A percentile compares a stretch with the other conserved stretches of the same genome.
phyloP scores from a whole-genome alignment of 176 grass and related monocot genomes.

The Tuctoria greenei region DNA sequence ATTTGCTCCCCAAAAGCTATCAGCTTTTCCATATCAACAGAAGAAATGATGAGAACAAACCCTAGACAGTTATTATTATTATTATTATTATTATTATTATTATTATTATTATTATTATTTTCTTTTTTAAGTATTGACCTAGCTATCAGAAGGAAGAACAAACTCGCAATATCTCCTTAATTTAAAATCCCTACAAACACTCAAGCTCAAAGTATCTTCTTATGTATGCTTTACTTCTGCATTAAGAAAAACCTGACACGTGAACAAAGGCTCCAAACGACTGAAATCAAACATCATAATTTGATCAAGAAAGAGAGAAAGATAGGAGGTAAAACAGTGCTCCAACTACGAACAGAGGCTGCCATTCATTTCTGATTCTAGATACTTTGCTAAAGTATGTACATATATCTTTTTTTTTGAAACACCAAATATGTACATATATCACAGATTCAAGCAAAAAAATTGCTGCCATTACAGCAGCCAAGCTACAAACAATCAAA shows the following conservation, averaged over 20 bases:
- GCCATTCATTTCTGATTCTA: slow-evolving; percentile 18
- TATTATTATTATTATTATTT: too few relatives aligned
- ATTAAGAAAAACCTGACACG: slow-evolving; percentile 5
- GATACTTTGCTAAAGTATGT: slow-evolving; percentile 19
- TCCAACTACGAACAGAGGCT: slow-evolving; percentile 7
- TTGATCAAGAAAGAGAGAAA: slow-evolving; percentile 8
- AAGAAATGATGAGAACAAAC: not conserved
- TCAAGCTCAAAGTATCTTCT: not conserved
- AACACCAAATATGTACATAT: too few relatives aligned
- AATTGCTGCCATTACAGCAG: slow-evolving; percentile 12
- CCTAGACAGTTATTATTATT: not conserved
- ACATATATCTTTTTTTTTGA: too few relatives aligned
- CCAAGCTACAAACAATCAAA: not conserved
- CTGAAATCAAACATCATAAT: not conserved
- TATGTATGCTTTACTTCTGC: not conserved
- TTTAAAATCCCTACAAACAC: not conserved
- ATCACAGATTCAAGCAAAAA: slow-evolving; percentile 30
- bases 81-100: too few relatives aligned
- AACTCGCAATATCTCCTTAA: too few relatives aligned
- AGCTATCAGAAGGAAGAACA: too few relatives aligned
- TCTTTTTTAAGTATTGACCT: too few relatives aligned
- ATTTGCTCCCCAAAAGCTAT: too few relatives aligned
- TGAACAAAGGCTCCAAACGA: not conserved
- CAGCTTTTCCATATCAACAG: not conserved
- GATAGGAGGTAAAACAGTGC: not conserved